A percentile compares a stretch with the other conserved stretches of the same genome.
phyloP scores from a whole-genome alignment of 1,284 basidiomycete species.

The Melanopsichium pennsylvanicum region DNA sequence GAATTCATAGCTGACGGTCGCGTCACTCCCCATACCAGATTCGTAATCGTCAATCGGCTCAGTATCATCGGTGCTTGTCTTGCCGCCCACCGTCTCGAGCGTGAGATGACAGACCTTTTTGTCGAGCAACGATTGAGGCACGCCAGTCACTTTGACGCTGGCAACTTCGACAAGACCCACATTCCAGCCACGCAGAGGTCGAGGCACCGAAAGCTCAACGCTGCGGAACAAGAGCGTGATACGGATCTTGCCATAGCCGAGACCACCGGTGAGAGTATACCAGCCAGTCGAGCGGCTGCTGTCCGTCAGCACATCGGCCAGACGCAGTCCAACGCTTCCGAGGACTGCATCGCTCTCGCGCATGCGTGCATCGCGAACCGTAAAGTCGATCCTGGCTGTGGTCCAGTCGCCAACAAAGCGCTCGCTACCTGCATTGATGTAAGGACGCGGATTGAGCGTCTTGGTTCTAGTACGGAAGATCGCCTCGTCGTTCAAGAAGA shows the following conservation, averaged over 20 bases:
- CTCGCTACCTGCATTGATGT: constrained; percentile 59
- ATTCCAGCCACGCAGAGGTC: constrained; percentile 58
- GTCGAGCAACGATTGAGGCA: constrained; percentile 38
- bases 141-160: constrained; percentile 33
- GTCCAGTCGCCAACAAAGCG: constrained; percentile 54
- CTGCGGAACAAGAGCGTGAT: constrained; percentile 56
- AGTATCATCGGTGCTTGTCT: constrained; percentile 32
- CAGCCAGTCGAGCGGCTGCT: constrained; percentile 42
- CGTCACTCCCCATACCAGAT: constrained; percentile 23
- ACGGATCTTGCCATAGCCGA: constrained; percentile 57
- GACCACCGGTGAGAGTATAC: constrained; percentile 54
- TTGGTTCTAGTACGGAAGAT: constrained; percentile 59
- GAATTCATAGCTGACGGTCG: constrained; percentile 42
- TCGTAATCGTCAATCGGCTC: constrained; percentile 37
- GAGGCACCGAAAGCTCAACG: constrained; percentile 51
- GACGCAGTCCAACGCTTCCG: constrained; percentile 50
- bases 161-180: constrained; percentile 53
- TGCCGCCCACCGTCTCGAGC: constrained; percentile 54
- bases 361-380: constrained; percentile 52
- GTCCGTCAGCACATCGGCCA: constrained; percentile 48
- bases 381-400: constrained; percentile 54
- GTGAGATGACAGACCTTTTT: constrained; percentile 43
- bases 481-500: constrained; percentile 60
- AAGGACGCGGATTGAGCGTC: constrained; percentile 56
- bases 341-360: constrained; percentile 58